A percentile compares a stretch with the other conserved stretches of the same genome.
These are phyloP conservation scores for Ambrosia trifida DNA, from an alignment of 129 eudicot genomes.

Conservation along the genomic window DNA sequence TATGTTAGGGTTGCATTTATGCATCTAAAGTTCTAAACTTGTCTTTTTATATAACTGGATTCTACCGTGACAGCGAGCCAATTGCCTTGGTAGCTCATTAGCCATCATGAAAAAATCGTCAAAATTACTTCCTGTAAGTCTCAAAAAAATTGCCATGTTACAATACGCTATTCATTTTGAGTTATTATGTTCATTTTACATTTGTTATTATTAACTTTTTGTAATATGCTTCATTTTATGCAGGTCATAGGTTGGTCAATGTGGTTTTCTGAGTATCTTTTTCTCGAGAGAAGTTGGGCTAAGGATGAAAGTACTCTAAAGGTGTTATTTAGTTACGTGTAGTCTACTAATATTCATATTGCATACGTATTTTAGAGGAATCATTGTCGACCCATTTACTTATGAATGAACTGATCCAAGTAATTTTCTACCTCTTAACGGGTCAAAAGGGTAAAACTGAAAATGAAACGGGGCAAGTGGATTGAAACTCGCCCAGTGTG, in stretches of 20 bases:
- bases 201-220: not conserved
- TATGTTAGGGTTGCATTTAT: not conserved
- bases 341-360: slow-evolving; percentile 13
- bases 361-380: not conserved
- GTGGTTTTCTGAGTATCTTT: slow-evolving; percentile 99
- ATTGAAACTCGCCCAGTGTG: not conserved
- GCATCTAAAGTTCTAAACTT: not conserved
- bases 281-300: slow-evolving; percentile 95
- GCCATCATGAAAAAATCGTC: slow-evolving; percentile 95
- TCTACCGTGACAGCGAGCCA: slow-evolving; percentile 67
- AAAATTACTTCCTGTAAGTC: slow-evolving; percentile 89
- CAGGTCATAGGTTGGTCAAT: slow-evolving; percentile 99
- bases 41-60: slow-evolving; percentile 19
- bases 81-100: slow-evolving; percentile 90
- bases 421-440: not conserved
- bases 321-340: slow-evolving; percentile 39
- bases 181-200: not conserved
- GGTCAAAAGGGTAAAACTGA: not conserved
- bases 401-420: not conserved
- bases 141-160: slow-evolving; percentile 21
- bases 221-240: slow-evolving; percentile 30
- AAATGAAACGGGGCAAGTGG: not conserved
- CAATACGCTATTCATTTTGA: not conserved
- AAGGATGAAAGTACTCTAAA: slow-evolving; percentile 81
- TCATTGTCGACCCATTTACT: not conserved